Evolutionary conservation across 306 rosid species (phyloP), one percentile per base, ranked within the genome.

Genomic region (Vachellia pachyceras): DNA sequence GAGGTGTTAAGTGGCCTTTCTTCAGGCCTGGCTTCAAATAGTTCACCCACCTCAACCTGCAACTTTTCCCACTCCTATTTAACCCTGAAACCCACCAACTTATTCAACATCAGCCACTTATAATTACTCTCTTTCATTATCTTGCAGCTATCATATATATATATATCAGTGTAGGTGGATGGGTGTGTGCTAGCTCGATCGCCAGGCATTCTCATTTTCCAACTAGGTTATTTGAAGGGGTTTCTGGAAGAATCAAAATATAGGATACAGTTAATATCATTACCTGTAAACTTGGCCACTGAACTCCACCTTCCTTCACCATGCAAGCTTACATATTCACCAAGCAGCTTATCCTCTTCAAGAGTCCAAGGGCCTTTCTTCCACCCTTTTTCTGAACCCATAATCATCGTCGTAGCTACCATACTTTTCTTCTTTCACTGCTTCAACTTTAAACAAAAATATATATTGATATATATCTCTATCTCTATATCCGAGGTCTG

Each of bases 351-450:
- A 69, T 69, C 74, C 55, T 69, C 74, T 69, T 69, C 74, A 42
- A 69, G 37, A 69, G 54, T 69, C 74, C 74, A 69, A 69, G 74
- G 74, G 11, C 74, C 74, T 69, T 69, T 69, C 74, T 44, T 69
- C 92, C 92, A 91, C 54, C 66, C 88, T 84, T 83, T 71, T 35
- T 85, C 82, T 25, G 86, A 82, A 39, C 72, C 78, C 87, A 49
- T 74, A 25, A 39, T 39, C 79, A 69, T 40, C 10, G 60, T 44
- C 14, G 52, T 42, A 13, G 57, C 65, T 25, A 74, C 82, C 86
- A 86, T 82, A 17, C 72, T 18, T 42, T n/a, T n/a, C n/a, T 74
- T 33, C 61, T 52, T 52, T 69, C 78, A 60, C 64, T 71, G n/a
- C 61, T 22, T 58, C 70, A 52, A 73, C 29, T 11, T 18, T 18